Conservation (phyloP, 1,139 yeast species). For the Entelexis paramagnoliae region DNA sequence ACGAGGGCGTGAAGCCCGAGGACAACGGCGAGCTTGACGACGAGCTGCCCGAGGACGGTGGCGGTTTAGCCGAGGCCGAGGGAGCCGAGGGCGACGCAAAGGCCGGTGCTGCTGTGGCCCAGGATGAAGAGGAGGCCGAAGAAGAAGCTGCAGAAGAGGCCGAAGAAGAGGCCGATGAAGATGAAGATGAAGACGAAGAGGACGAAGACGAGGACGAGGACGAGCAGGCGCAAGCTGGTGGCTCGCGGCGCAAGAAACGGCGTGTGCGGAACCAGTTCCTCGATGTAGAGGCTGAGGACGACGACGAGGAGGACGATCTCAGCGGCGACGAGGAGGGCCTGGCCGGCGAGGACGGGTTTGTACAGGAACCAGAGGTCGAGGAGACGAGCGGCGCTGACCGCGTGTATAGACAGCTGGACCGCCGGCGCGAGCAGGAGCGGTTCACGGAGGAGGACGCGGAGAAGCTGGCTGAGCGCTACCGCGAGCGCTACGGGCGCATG, state of each 20-base stretch:
- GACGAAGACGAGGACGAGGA: conserved; percentile 25
- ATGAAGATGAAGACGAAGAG: conserved; percentile 7
- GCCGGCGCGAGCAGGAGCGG: conserved; percentile 42
- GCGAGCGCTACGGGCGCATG: conserved; percentile 84
- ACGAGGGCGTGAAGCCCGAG: conserved; percentile 2
- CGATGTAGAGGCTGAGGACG: conserved; percentile 99
- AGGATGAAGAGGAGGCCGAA: conserved; percentile 5
- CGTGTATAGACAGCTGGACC: conserved; percentile 83
- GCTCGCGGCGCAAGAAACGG: conserved; percentile 44
- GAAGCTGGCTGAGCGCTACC: conserved; percentile 80
- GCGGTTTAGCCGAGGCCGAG: conserved; percentile 3
- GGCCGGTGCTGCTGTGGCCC: background rate
- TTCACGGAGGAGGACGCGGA: conserved; percentile 94
- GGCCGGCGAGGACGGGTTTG: conserved; percentile 57
- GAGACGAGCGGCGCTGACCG: conserved; percentile 39
- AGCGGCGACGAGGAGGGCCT: conserved; percentile 91
- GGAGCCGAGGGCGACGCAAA: conserved; percentile 1
- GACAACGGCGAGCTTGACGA: conserved; percentile 5
- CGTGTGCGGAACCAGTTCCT: conserved; percentile 76
- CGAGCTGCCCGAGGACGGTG: conserved; percentile 6
- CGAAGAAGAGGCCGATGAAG: conserved; percentile 3
- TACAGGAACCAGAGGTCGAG: conserved; percentile 47
- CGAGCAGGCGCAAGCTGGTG: conserved; percentile 28
- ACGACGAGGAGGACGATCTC: conserved; percentile 93
- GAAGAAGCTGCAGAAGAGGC: conserved; percentile 5